Base-by-base conservation (phyloP, 2,329 filamentous ascomycete genomes). In the Fusarium sp. region DNA sequence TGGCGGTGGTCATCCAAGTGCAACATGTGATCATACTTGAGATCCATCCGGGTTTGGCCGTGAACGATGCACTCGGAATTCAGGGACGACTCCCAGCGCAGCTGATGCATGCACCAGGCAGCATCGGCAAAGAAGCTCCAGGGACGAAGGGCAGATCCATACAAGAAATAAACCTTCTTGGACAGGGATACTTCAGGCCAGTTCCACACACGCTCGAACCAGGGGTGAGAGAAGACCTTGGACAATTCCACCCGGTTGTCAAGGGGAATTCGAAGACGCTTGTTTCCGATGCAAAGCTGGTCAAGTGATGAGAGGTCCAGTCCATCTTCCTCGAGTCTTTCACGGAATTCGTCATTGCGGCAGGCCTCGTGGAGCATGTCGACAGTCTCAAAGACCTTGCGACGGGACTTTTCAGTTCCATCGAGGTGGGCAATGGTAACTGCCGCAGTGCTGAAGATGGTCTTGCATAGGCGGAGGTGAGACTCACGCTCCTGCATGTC, bases 101-200 rank as follows among this genome's bases (percentile, higher is more conserved):
- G 29, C 5, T 64, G 62, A 58, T 64, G 62, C 62, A 64, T 64
- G 27, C 62, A 64, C 62, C 62, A 64, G 29, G 62, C 62, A 14
- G 62, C 50, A 42, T 64, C 62, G 33, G 62, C 62, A 45, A 64
- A 64, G 62, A 64, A 64, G 25, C 62, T 64, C 62, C 62, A 64
- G 27, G 62, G 62, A 9, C 62, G 47, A 2, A 64, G 62, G 5
- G 62, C 62, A 45, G 62, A 64, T 20, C 62, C 62, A 22, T 64
- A 64, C 50, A 64, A 13, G 62, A 64, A 64, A 27, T 64, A 64
- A 2, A 64, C 62, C 36, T 64, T 64, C 62, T 64, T 64, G 50
- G 62, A 64, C n/a, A 64, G 62, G 20, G 62, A 64, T n/a, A 64
- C 50, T 27, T 64, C 62, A 25, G 62, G 62, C 62, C 62, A 64